Evolutionary conservation across 1,284 basidiomycete genomes (phyloP).

Genomic region (Sporisorium scitamineum): DNA sequence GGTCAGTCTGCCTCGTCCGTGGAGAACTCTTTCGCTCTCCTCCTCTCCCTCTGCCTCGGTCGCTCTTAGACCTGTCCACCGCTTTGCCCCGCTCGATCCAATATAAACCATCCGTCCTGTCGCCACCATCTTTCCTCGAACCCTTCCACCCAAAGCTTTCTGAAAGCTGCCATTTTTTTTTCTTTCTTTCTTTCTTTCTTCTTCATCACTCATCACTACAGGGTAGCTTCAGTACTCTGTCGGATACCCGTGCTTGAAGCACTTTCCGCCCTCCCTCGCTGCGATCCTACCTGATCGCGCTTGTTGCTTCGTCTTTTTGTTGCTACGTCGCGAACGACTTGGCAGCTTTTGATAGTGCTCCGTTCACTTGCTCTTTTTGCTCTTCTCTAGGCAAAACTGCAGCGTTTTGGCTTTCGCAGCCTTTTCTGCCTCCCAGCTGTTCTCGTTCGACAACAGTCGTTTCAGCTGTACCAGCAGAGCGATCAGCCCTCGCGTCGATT

Average conservation of each 20-base stretch:
- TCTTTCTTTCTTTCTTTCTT: constrained; percentile 3
- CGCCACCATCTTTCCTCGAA: constrained; percentile 1
- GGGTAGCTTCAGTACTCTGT: constrained; percentile 16
- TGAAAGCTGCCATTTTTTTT: constrained; percentile 4
- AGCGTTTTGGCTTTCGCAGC: constrained; percentile 24
- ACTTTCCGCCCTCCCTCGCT: neutral
- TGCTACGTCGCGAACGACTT: neutral
- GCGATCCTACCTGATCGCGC: neutral
- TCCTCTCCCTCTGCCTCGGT: neutral
- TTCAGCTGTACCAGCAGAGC: constrained; percentile 34
- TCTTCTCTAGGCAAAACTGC: constrained; percentile 22
- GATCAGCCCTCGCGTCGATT: constrained; percentile 18
- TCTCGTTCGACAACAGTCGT: constrained; percentile 28
- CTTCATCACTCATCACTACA: neutral
- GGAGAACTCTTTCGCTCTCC: neutral
- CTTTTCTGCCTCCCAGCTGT: constrained; percentile 28
- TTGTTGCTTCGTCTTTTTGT: constrained; percentile 1
- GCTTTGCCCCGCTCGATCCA: constrained; percentile 28
- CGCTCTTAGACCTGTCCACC: neutral
- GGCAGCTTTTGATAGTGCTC: no score
- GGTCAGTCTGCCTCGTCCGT: constrained; percentile 8
- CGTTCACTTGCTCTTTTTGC: neutral
- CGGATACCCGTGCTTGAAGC: constrained; percentile 34
- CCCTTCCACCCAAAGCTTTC: neutral
- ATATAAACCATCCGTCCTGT: constrained; percentile 11